A percentile compares a stretch with the other conserved stretches of the same genome.
Evolutionary conservation across 148 eudicot genomes (phyloP).

Genomic region (Rhododendron simsii): DNA sequence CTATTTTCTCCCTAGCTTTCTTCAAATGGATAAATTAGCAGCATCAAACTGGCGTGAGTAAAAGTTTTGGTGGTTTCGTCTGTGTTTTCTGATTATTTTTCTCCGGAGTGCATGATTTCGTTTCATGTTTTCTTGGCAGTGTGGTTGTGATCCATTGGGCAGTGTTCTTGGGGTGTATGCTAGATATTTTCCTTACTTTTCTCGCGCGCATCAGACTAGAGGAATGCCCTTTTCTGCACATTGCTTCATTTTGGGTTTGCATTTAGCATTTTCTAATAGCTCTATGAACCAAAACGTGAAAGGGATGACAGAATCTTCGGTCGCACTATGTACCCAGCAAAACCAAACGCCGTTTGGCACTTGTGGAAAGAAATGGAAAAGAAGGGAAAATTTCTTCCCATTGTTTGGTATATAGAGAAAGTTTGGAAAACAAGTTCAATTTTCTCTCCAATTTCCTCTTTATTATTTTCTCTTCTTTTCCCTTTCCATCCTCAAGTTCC

Average conservation of each 20-base stretch:
- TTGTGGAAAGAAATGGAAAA: too few relatives aligned
- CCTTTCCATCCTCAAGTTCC: too few relatives aligned
- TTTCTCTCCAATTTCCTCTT: too few relatives aligned
- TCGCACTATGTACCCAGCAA: neutral
- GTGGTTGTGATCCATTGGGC: neutral
- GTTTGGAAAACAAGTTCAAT: too few relatives aligned
- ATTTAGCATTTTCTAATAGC: neutral
- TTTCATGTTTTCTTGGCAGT: neutral
- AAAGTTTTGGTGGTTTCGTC: neutral
- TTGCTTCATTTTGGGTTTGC: constrained; percentile 2
- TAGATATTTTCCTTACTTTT: neutral
- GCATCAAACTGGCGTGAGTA: neutral
- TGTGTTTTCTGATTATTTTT: neutral
- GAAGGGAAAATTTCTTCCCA: too few relatives aligned
- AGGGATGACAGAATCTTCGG: neutral
- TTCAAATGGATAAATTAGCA: neutral
- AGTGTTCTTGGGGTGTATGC: neutral
- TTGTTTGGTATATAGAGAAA: too few relatives aligned
- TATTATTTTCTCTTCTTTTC: too few relatives aligned
- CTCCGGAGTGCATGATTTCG: neutral
- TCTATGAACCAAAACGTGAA: neutral
- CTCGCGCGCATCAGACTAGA: too few relatives aligned
- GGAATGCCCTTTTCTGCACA: neutral
- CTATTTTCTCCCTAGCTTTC: neutral
- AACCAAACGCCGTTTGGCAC: neutral